Percentiles rank a stretch among this genome's conserved stretches.
These are phyloP conservation scores for Musa acuminata DNA, from an alignment of 176 grass and related monocot genomes.

Conservation along the genomic window DNA sequence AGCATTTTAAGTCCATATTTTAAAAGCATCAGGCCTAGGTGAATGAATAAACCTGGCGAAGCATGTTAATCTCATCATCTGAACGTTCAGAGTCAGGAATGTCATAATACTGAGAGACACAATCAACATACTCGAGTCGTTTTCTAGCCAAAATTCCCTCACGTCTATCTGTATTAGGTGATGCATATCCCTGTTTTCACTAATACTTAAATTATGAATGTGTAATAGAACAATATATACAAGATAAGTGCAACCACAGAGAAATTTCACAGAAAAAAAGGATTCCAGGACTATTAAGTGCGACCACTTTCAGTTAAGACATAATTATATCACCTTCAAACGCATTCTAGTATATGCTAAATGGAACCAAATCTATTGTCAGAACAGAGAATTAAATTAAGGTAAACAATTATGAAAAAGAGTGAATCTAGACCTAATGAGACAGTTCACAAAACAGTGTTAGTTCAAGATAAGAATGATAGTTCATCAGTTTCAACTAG, in stretches of 20 bases:
- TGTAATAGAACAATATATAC: constrained; percentile 14
- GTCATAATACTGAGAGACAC: constrained; percentile 92
- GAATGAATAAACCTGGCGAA: constrained; percentile 55
- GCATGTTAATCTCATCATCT: constrained; percentile 99
- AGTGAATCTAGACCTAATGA: not conserved
- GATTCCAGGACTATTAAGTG: not conserved
- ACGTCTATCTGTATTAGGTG: constrained; percentile 89
- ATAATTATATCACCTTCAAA: too few species aligned
- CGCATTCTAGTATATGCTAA: too few species aligned
- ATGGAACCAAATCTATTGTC: too few species aligned
- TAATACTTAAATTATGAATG: constrained; percentile 68
- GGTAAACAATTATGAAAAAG: not conserved
- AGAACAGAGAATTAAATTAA: too few species aligned
- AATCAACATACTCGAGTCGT: constrained; percentile 94
- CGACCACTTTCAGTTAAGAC: too few species aligned
- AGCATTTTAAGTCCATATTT: not conserved
- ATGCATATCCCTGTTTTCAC: constrained; percentile 92
- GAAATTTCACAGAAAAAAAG: not conserved
- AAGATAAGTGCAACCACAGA: not conserved
- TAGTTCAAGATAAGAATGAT: too few species aligned
- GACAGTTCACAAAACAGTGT: too few species aligned
- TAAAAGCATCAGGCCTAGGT: not conserved
- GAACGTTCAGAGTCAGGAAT: constrained; percentile 76
- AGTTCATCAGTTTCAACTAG: too few species aligned
- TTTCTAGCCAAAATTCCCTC: constrained; percentile 83